Base-by-base conservation (phyloP, 2,329 filamentous ascomycete species). In the Monosporascus sp. region DNA sequence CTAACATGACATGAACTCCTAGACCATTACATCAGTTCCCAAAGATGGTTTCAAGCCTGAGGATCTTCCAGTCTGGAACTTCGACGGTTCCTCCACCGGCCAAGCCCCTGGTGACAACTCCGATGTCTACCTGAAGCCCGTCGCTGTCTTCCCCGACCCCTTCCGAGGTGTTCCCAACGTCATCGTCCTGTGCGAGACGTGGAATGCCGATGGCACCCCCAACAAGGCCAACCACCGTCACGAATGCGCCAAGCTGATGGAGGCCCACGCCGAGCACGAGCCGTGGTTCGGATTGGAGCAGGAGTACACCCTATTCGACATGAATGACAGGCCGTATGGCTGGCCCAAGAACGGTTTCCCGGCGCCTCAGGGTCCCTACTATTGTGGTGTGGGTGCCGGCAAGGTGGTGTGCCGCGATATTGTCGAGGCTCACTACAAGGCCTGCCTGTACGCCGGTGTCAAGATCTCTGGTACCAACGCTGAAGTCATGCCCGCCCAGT, bases 141-240 rank as follows among this genome's bases (percentile, higher is more conserved):
- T 89, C 59, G 90, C 91, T 65, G 85, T 92, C 76, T 97, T 84
- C 84, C 88, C 91, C 64, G 91, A 96, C 61, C 93, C 93, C 56
- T 93, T 97, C 87, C 89, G 92, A 63, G 83, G 85, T 58, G 85
- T 85, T 56, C 89, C 91, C 76, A 97, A 97, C 82, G 88, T 97
- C 73, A 85, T 97, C 65, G 93, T 97, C 66, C 88, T 97, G 68
- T 84, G 87, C 70, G 93, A 97, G 80, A 96, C 90, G 75, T 97
- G 91, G 88, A 91, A 93, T 71, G 80, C 89, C 61, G 92, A 97
- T 75, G 92, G 91, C 70, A 91, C 86, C 59, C 94, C 94, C 75
- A 99, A 97, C 86, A 92, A 96, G 76, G 97, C 84, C 88, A 99
- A 99, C 88, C 89, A 87, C 86, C 90, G 94, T 64, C 88, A 97